A percentile compares a stretch with the other conserved stretches of the same genome.
phyloP scores from a whole-genome alignment of 352 stramenopile genomes.

The Globisporangium camurandrum region DNA sequence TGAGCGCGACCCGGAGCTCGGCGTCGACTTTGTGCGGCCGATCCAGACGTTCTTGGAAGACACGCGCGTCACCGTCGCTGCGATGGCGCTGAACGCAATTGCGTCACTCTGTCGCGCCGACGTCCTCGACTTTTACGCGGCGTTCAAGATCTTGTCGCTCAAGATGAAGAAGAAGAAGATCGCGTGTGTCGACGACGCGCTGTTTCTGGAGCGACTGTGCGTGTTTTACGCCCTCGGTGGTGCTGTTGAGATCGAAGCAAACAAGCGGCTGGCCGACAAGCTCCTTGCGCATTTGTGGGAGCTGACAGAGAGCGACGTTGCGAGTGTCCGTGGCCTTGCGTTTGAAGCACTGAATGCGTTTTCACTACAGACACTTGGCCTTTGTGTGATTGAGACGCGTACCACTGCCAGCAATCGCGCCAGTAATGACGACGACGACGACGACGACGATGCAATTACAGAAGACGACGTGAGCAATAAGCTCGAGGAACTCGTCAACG shows the following conservation, averaged over 20 bases:
- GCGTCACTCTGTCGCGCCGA: constrained; percentile 43
- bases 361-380: constrained; percentile 33
- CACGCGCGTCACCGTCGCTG: constrained; percentile 33
- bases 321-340: constrained; percentile 32
- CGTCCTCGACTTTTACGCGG: constrained; percentile 69
- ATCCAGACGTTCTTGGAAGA: constrained; percentile 59
- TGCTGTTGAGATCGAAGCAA: constrained; percentile 23
- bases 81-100: constrained; percentile 63
- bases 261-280: constrained; percentile 34
- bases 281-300: constrained; percentile 48
- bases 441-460: constrained; percentile 22
- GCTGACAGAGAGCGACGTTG: constrained; percentile 20
- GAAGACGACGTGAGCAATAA: constrained; percentile 39
- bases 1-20: constrained; percentile 47
- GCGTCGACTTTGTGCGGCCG: constrained; percentile 55
- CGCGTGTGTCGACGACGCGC: constrained; percentile 24
- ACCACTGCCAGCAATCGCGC: constrained; percentile 13
- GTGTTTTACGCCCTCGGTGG: constrained; percentile 44
- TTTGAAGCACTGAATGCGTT: constrained; percentile 37
- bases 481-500: constrained; percentile 31
- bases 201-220: constrained; percentile 54
- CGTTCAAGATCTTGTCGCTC: constrained; percentile 62
- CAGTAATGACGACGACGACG: constrained; percentile 18
- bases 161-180: constrained; percentile 70
- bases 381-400: constrained; percentile 16